Conservation (phyloP, 306 rosid species). For the Abrus pulchellus region DNA sequence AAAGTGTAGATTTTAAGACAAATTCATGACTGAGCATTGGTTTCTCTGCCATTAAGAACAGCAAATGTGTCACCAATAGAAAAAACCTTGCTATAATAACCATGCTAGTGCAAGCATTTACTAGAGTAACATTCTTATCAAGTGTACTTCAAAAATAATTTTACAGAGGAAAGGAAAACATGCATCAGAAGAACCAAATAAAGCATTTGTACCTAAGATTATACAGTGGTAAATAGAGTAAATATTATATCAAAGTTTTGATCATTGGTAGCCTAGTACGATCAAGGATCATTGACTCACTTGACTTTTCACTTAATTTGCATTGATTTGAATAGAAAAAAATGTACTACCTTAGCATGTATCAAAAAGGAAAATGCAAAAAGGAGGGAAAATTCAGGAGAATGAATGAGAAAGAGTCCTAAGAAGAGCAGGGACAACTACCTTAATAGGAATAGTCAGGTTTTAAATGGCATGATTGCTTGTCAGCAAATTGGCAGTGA, state of each 20-base stretch:
- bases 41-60: constrained; percentile 1
- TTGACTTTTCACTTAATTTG: constrained; percentile 9
- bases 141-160: constrained; percentile 8
- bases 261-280: constrained; percentile 1
- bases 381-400: neutral
- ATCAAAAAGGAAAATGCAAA: constrained; percentile 6
- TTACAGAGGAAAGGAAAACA: constrained; percentile 7
- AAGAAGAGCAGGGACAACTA: constrained; percentile 2
- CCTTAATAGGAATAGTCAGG: constrained; percentile 4
- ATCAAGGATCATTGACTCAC: constrained; percentile 12
- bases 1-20: neutral
- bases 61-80: neutral
- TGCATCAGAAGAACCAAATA: constrained; percentile 3
- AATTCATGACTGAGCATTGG: neutral
- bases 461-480: constrained; percentile 22
- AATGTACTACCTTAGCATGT: neutral
- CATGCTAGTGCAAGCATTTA: constrained; percentile 8
- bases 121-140: constrained; percentile 26
- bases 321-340: constrained; percentile 23
- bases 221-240: constrained; percentile 11
- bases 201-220: constrained; percentile 9
- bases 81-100: constrained; percentile 29
- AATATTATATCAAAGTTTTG: neutral
- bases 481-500: constrained; percentile 23
- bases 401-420: constrained; percentile 5